Evolutionary conservation across 192 early-diverging fungal species (phyloP).

Genomic region (Ambispora gerdemannii): DNA sequence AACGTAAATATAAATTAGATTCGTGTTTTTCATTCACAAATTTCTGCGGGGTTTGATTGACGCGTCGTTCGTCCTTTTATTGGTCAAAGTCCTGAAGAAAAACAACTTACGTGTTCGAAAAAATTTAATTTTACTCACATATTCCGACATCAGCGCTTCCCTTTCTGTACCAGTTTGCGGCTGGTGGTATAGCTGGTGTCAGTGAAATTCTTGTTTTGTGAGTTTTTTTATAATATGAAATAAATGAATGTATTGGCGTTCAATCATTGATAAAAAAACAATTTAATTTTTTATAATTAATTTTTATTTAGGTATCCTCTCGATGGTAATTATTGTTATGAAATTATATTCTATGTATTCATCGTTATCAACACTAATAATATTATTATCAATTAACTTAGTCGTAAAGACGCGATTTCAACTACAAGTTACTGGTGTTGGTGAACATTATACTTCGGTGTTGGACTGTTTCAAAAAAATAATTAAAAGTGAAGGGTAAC

Average conservation of each 20-base stretch:
- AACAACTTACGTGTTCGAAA: no score
- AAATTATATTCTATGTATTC: no score
- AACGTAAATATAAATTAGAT: no score
- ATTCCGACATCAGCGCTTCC: slow-evolving; percentile 66
- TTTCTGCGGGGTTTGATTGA: no score
- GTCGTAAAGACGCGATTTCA: slow-evolving; percentile 95
- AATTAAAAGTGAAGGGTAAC: slow-evolving; percentile 79
- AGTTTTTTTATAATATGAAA: slow-evolving; percentile 34
- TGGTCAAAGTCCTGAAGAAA: no score
- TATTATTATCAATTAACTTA: slow-evolving; percentile 18
- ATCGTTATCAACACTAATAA: no score
- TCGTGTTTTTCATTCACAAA: no score
- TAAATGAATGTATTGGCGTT: background rate
- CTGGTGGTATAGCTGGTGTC: slow-evolving; percentile 77
- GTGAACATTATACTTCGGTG: slow-evolving; percentile 79
- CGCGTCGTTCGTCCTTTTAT: no score
- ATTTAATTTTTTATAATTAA: background rate
- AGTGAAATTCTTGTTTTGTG: slow-evolving; percentile 96
- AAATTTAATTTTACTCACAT: no score
- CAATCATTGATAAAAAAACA: no score
- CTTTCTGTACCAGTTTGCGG: slow-evolving; percentile 75
- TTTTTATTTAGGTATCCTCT: background rate
- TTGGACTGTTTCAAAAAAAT: slow-evolving; percentile 93
- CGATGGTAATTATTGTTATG: slow-evolving; percentile 1
- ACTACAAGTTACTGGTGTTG: slow-evolving; percentile 84